Base-by-base conservation (phyloP, 305 asterid genomes). In the Fraxinus sp. region DNA sequence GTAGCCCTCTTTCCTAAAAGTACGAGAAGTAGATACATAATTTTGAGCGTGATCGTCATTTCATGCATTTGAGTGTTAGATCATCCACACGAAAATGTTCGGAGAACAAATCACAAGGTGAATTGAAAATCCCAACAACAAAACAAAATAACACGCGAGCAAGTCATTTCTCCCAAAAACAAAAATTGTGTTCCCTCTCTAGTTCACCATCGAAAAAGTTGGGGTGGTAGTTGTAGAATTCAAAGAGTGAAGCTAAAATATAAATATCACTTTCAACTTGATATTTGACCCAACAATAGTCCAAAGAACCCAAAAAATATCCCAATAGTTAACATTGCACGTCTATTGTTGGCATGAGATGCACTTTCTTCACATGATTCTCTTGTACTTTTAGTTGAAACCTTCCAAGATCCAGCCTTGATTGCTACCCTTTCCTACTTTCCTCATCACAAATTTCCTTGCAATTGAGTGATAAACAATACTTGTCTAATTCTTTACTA, bases 331-430 rank as follows among this genome's bases (percentile, higher is more conserved):
- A 3, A 10, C n/a, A 66, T 3, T 26, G 28, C 74, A 66, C 18
- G 18, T 24, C 74, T 26, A 20, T 6, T 59, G 71, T 20, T 78
- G 86, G 83, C 88, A 76, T 70, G 73, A 84, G 76, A 7, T 81
- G 82, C 85, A 82, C 88, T 86, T 86, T 83, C 59, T 77, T 86
- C 88, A 79, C 87, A 74, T 85, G 90, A 87, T 82, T 86, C 85
- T 80, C 78, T 81, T 83, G 81, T 85, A 80, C 86, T 87, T 87
- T 89, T 83, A 68, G 85, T 80, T 86, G 74, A 84, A 75, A 78
- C 44, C 76, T 20, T 52, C 79, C 16, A 76, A 39, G 75, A 55
- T 41, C 55, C 33, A n/a, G 20, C 26, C 80, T 78, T 59, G 72
- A 82, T 79, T 76, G 76, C 82, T 55, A 39, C 78, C 68, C 79